phyloP scores from a whole-genome alignment of 2,329 filamentous ascomycete species.

The Colletotrichum spinosum region DNA sequence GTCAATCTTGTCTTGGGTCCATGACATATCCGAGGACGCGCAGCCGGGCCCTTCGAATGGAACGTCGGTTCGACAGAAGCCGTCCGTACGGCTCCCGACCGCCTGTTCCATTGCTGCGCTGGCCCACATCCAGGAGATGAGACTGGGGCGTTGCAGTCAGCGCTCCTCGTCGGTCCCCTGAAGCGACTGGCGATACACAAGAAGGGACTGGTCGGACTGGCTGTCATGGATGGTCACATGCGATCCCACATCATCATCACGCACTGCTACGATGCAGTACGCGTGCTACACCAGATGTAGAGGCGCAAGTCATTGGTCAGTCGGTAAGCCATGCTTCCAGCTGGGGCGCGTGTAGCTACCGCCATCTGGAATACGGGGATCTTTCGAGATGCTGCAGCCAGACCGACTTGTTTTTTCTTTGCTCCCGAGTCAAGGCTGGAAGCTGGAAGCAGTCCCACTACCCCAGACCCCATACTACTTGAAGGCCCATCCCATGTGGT shows the following conservation, averaged over 20 bases:
- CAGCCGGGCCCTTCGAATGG: background rate
- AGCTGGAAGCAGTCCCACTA: constrained; percentile 7
- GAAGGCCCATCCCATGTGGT: background rate
- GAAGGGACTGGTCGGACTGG: constrained; percentile 11
- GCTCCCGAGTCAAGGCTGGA: background rate
- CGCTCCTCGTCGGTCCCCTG: constrained; percentile 1
- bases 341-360: background rate
- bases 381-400: constrained; percentile 23
- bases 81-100: constrained; percentile 1
- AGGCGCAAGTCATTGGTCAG: background rate
- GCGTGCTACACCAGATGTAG: background rate
- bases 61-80: background rate
- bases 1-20: background rate
- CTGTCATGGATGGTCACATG: constrained; percentile 25
- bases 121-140: constrained; percentile 17
- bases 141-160: constrained; percentile 2
- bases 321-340: background rate
- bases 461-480: background rate
- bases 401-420: background rate
- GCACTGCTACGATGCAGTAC: background rate
- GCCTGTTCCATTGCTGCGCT: background rate
- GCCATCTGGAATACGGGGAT: constrained; percentile 11
- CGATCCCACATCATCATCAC: constrained; percentile 24
- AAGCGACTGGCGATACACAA: constrained; percentile 4
- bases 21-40: constrained; percentile 23